Conservation (phyloP, 2,329 filamentous ascomycete species). For the Colletotrichum sp. region DNA sequence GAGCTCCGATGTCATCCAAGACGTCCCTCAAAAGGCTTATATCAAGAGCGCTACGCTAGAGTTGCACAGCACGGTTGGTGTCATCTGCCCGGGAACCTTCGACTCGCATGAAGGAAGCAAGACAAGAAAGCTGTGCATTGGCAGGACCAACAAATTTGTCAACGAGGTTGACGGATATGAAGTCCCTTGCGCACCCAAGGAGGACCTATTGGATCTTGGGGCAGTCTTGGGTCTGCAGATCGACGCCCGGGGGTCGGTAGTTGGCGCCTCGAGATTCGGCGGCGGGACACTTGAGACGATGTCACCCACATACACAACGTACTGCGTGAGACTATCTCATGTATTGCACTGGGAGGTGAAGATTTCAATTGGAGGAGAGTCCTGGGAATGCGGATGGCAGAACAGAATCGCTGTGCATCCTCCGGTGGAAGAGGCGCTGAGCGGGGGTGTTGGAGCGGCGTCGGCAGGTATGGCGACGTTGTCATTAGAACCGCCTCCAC, state of each 20-base stretch:
- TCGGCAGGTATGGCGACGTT: not conserved
- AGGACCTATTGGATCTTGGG: not conserved
- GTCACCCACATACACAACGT: not conserved
- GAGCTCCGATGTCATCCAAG: constrained; percentile 21
- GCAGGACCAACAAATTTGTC: not conserved
- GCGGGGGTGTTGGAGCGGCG: not conserved
- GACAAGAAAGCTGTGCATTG: not conserved
- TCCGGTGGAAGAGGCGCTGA: not conserved
- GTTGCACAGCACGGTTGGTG: constrained; percentile 16
- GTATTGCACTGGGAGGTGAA: not conserved
- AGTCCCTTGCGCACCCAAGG: not conserved
- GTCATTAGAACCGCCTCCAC: not conserved
- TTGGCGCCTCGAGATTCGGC: not conserved
- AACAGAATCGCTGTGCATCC: not conserved
- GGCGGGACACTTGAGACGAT: not conserved
- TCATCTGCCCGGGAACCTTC: constrained; percentile 19
- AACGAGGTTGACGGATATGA: not conserved
- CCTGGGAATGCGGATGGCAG: not conserved
- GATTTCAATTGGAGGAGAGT: not conserved
- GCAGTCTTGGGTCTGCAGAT: not conserved
- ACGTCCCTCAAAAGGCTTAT: constrained; percentile 14
- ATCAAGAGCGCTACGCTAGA: constrained; percentile 22
- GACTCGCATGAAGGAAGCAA: not conserved
- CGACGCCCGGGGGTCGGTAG: not conserved
- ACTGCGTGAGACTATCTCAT: not conserved